Evolutionary conservation across 768 basidiomycete genomes (phyloP), one percentile per base, ranked within the genome.

Genomic region (Hericium alpestre): DNA sequence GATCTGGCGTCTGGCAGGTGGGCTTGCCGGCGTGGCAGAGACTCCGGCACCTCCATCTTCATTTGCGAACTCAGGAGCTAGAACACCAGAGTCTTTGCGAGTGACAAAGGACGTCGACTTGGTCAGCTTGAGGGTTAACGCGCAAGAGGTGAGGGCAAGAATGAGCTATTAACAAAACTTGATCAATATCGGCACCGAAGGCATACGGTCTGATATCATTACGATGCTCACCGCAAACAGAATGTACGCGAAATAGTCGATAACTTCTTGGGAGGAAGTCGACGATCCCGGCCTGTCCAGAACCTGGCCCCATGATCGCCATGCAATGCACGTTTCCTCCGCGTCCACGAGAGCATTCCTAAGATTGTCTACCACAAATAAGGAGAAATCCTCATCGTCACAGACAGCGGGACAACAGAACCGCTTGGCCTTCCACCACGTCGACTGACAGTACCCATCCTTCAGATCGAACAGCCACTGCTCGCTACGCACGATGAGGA

Each of bases 391-490:
- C 4, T 53, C 51, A 5, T 58, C 50, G 12, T 64, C 67, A 12
- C 69, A 63, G 11, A 41, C 25, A 1, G 52, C 38, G 13, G 83
- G 79, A 68, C 93, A 97, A 67, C 95, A 99, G 70, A 92, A 91
- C 3, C 84, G 75, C 61, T 80, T 84, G 0, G 91, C 82, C 62
- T 79, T 86, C 73, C 79, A 86, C 84, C 87, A 87, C 1, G 75
- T 75, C 0, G 70, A 69, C 2, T 64, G 64, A 69, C 95, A 99
- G 67, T 89, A 90, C 0, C 96, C 96, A 53, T 92, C 89, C 71
- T 98, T 98, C 56, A 86, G 66, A 69, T 95, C 92, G 65, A 97
- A 99, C 9, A 98, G 74, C 78, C 83, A 86, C 67, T 88, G 86
- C 66, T 99, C 96, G 58, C 80, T 77, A 18, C 89, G 82, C 40